These are phyloP conservation scores for Petasospora rhodanensis DNA, from an alignment of 1,139 yeast genomes.

Conservation along the genomic window DNA sequence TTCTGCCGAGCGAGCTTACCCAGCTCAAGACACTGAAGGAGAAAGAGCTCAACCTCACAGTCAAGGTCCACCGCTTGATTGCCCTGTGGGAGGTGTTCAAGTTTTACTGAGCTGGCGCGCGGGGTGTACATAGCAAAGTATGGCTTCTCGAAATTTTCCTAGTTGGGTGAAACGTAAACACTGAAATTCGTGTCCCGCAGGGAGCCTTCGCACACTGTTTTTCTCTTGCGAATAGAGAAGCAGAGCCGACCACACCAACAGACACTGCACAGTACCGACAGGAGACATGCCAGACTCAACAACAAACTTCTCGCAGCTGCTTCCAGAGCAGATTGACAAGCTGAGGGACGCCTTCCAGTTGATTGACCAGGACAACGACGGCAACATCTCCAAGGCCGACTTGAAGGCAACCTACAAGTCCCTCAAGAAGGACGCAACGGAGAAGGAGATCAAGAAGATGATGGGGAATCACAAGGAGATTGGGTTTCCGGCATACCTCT, in stretches of 20 bases:
- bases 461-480: constrained; percentile 42
- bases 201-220: too few relatives aligned
- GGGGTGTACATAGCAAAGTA: too few relatives aligned
- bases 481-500: constrained; percentile 66
- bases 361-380: constrained; percentile 85
- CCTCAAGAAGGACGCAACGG: constrained; percentile 39
- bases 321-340: constrained; percentile 34
- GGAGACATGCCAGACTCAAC: neutral
- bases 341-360: constrained; percentile 52
- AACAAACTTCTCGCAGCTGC: constrained; percentile 16
- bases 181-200: too few relatives aligned
- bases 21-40: constrained; percentile 61
- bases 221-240: constrained; percentile 1
- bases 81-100: constrained; percentile 50
- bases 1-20: constrained; percentile 69
- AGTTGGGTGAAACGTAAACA: constrained; percentile 4
- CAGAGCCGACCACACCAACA: too few relatives aligned
- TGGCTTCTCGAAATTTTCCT: constrained; percentile 1
- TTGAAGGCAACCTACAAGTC: constrained; percentile 51
- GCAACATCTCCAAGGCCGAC: constrained; percentile 57
- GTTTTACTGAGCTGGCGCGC: constrained; percentile 28
- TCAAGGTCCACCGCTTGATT: constrained; percentile 51
- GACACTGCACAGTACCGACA: too few relatives aligned
- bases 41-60: constrained; percentile 49
- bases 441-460: constrained; percentile 45